Evolutionary conservation across 2,329 filamentous ascomycete species (phyloP).

Genomic region (Didymella keratinophila): DNA sequence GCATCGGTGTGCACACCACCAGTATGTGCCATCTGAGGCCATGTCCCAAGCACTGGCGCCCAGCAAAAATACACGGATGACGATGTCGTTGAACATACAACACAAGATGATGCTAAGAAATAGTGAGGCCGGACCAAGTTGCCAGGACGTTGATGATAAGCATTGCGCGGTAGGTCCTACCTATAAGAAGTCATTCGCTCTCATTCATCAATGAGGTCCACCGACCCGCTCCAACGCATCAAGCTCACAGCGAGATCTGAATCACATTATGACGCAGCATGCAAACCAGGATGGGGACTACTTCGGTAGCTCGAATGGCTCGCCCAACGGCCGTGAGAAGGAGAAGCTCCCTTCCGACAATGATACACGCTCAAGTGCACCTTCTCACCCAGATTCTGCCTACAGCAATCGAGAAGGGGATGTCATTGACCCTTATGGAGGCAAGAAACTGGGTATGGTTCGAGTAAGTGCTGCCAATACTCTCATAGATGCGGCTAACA

Average conservation of each 20-base stretch:
- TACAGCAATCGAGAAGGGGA: constrained; percentile 11
- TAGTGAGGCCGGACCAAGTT: neutral
- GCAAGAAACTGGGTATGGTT: constrained; percentile 20
- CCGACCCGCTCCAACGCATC: neutral
- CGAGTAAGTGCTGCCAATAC: constrained; percentile 1
- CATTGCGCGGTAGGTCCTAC: neutral
- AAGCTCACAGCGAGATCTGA: neutral
- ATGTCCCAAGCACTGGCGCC: constrained; percentile 13
- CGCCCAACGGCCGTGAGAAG: neutral
- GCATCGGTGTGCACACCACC: neutral
- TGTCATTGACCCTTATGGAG: constrained; percentile 15
- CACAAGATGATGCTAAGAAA: neutral
- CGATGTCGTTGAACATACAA: neutral
- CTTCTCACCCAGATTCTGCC: neutral
- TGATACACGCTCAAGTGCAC: neutral
- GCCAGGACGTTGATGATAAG: neutral
- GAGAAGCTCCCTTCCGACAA: neutral
- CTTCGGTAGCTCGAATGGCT: neutral
- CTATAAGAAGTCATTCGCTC: neutral
- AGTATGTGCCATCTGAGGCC: neutral
- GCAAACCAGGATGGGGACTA: neutral
- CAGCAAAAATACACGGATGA: constrained; percentile 3
- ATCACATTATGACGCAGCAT: neutral
- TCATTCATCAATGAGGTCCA: neutral
- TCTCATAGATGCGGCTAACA: neutral